phyloP scores from a whole-genome alignment of 768 basidiomycete genomes.

The Tubosaeta sp. region DNA sequence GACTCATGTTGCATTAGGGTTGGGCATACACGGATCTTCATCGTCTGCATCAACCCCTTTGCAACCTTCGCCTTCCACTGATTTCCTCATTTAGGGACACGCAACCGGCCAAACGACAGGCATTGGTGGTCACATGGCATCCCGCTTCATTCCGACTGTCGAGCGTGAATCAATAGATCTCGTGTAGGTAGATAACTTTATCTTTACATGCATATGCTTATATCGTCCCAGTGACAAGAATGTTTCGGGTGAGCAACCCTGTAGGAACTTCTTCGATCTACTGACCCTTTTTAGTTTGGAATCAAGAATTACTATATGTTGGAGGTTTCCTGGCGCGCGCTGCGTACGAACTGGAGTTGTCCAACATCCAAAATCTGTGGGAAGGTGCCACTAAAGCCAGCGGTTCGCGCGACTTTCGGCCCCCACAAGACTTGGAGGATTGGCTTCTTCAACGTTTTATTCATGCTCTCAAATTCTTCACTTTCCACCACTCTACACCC shows the following conservation, averaged over 20 bases:
- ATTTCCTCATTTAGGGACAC: slow-evolving; percentile 57
- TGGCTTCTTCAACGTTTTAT: slow-evolving; percentile 59
- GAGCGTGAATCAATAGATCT: slow-evolving; percentile 92
- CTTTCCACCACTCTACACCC: slow-evolving; percentile 85
- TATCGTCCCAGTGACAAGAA: slow-evolving; percentile 62
- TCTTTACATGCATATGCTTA: not conserved
- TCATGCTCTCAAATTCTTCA: slow-evolving; percentile 86
- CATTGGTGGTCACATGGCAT: slow-evolving; percentile 61
- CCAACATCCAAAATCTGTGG: slow-evolving; percentile 58
- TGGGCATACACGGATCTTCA: slow-evolving; percentile 77
- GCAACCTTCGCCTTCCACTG: not conserved
- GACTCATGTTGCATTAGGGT: slow-evolving; percentile 36
- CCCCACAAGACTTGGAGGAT: slow-evolving; percentile 40
- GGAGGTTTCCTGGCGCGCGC: slow-evolving; percentile 79
- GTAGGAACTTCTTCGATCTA: not conserved
- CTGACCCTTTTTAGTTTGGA: slow-evolving; percentile 60
- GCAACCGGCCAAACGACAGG: slow-evolving; percentile 93
- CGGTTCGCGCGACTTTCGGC: slow-evolving; percentile 22
- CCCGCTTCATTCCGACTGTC: slow-evolving; percentile 92
- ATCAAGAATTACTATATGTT: slow-evolving; percentile 79
- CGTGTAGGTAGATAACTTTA: slow-evolving; percentile 47
- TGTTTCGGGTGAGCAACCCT: slow-evolving; percentile 53
- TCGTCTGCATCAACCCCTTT: slow-evolving; percentile 44
- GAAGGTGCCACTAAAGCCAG: slow-evolving; percentile 38
- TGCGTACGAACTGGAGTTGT: slow-evolving; percentile 83